Percentiles rank a stretch among this genome's conserved stretches.
phyloP scores from a whole-genome alignment of 2,329 filamentous ascomycete species.

The Alternaria ethzedia region DNA sequence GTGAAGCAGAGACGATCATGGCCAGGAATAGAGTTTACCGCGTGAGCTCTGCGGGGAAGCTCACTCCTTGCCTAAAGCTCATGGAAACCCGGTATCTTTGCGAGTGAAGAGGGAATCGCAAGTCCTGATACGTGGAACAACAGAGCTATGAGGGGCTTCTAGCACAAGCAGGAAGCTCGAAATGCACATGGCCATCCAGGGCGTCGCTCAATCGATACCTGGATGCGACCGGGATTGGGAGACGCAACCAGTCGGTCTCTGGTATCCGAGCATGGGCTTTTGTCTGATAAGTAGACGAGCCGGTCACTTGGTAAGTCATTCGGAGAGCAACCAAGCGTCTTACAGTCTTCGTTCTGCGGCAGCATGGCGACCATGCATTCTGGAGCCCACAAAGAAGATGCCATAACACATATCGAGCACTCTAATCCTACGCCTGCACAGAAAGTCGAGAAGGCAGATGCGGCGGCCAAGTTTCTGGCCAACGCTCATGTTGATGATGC shows the following conservation, averaged over 20 bases:
- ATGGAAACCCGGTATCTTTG: not conserved
- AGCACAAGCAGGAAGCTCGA: not conserved
- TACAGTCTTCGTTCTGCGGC: not conserved
- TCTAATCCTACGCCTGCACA: not conserved
- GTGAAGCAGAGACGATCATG: not conserved
- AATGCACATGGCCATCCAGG: not conserved
- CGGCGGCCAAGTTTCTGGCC: conserved; percentile 56
- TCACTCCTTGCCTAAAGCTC: not conserved
- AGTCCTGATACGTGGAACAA: conserved; percentile 11
- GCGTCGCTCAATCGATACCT: not conserved
- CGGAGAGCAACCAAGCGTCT: not conserved
- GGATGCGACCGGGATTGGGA: not conserved
- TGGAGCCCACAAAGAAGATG: conserved; percentile 15
- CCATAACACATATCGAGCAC: conserved; percentile 23
- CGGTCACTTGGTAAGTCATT: not conserved
- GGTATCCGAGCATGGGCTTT: not conserved
- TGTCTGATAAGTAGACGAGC: conserved; percentile 6
- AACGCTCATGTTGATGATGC: conserved; percentile 45
- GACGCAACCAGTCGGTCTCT: conserved; percentile 4
- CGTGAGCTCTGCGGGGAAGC: conserved; percentile 13
- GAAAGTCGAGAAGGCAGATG: conserved; percentile 40
- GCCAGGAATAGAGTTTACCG: not conserved
- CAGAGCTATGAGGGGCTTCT: not conserved
- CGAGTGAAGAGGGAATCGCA: not conserved
- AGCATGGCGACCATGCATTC: conserved; percentile 9